These are phyloP conservation scores for Termitomyces sp. DNA, from an alignment of 768 basidiomycete genomes.

Conservation along the genomic window DNA sequence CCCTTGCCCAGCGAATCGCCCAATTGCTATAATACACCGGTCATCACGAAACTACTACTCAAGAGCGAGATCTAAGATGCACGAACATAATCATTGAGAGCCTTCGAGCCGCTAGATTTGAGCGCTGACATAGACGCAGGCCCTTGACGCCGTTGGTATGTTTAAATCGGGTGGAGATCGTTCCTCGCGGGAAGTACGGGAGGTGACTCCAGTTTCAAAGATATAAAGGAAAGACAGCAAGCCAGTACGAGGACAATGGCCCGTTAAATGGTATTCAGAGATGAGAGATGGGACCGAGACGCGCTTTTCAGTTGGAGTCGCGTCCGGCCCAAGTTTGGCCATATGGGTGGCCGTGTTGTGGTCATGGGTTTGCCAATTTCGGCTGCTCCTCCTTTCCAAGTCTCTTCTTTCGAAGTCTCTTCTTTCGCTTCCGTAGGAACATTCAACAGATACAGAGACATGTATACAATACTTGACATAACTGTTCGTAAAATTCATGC, in stretches of 20 bases:
- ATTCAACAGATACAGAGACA: background rate
- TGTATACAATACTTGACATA: background rate
- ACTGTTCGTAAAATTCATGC: background rate
- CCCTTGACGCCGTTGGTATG: slow-evolving; percentile 37
- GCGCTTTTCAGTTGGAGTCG: slow-evolving; percentile 32
- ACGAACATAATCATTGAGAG: slow-evolving; percentile 64
- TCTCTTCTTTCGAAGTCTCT: background rate
- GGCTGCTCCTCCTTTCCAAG: background rate
- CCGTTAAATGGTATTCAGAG: slow-evolving; percentile 5
- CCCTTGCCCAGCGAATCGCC: slow-evolving; percentile 96
- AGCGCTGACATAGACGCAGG: slow-evolving; percentile 30
- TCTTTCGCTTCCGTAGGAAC: background rate
- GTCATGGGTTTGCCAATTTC: slow-evolving; percentile 10
- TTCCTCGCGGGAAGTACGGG: slow-evolving; percentile 8
- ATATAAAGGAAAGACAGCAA: slow-evolving; percentile 17
- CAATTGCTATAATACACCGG: slow-evolving; percentile 65
- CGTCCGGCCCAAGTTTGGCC: slow-evolving; percentile 29
- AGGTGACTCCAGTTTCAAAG: slow-evolving; percentile 13
- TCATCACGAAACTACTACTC: slow-evolving; percentile 1
- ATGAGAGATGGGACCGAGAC: slow-evolving; percentile 14
- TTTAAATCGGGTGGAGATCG: slow-evolving; percentile 12
- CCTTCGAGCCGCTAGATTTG: slow-evolving; percentile 40
- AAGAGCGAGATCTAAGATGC: background rate
- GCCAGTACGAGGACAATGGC: slow-evolving; percentile 8
- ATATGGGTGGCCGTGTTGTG: slow-evolving; percentile 23